Evolutionary conservation across 2,329 filamentous ascomycete species (phyloP).

Genomic region (Aspergillus viridinutans): DNA sequence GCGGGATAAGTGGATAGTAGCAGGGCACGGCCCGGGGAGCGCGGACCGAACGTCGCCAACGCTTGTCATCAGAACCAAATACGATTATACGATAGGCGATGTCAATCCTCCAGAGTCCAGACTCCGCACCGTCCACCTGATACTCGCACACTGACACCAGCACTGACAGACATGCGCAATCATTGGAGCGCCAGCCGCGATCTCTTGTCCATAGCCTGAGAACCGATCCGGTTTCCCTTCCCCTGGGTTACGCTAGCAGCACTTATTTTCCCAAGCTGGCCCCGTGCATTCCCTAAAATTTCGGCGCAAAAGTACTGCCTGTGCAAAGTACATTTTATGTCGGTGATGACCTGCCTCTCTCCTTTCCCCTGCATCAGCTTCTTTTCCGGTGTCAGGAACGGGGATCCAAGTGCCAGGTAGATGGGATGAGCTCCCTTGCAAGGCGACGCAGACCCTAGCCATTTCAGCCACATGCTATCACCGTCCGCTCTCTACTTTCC

Average conservation of each 20-base stretch:
- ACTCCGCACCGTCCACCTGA: slow-evolving; percentile 5
- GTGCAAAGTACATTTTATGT: not conserved
- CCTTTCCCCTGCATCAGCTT: slow-evolving; percentile 3
- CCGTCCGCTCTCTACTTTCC: not conserved
- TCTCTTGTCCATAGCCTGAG: slow-evolving; percentile 4
- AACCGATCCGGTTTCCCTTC: slow-evolving; percentile 8
- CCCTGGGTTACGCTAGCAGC: not conserved
- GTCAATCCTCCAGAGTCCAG: slow-evolving; percentile 8
- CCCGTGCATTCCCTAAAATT: not conserved
- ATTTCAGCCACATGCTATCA: not conserved
- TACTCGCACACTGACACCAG: not conserved
- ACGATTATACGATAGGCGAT: slow-evolving; percentile 16
- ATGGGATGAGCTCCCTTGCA: slow-evolving; percentile 13
- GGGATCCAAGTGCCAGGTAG: slow-evolving; percentile 12
- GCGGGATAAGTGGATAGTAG: not conserved
- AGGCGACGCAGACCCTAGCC: not conserved
- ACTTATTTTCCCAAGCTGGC: not conserved
- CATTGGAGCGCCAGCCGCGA: slow-evolving; percentile 11
- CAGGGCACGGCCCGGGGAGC: slow-evolving; percentile 14
- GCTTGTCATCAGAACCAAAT: slow-evolving; percentile 14
- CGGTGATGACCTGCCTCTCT: not conserved
- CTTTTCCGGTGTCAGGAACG: not conserved
- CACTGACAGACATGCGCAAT: not conserved
- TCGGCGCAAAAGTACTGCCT: slow-evolving; percentile 2
- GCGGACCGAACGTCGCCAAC: slow-evolving; percentile 16